Percentiles rank a stretch among this genome's conserved stretches.
phyloP scores from a whole-genome alignment of 495 filamentous ascomycete species.

The Penicillium bialowiezense region DNA sequence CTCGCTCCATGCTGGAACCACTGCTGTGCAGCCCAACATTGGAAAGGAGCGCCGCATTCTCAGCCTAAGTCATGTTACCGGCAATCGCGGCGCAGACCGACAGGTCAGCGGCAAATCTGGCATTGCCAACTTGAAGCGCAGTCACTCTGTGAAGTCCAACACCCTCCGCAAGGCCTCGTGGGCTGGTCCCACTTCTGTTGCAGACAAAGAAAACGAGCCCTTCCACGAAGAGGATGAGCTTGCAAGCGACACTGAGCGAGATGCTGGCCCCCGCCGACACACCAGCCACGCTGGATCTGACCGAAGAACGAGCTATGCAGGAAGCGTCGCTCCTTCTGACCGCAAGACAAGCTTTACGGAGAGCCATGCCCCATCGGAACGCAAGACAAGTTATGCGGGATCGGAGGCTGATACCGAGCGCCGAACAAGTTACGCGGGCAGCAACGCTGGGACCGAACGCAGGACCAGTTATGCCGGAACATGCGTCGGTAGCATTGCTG shows the following conservation, averaged over 20 bases:
- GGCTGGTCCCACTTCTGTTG: slow-evolving; percentile 51
- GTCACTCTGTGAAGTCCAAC: slow-evolving; percentile 68
- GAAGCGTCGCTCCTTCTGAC: slow-evolving; percentile 45
- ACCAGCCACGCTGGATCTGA: slow-evolving; percentile 39
- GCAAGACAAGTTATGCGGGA: slow-evolving; percentile 6
- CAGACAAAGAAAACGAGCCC: slow-evolving; percentile 62
- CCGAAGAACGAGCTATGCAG: slow-evolving; percentile 37
- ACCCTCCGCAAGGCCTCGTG: slow-evolving; percentile 71
- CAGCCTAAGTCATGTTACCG: slow-evolving; percentile 81
- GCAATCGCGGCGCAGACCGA: slow-evolving; percentile 65
- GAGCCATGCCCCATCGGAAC: slow-evolving; percentile 14
- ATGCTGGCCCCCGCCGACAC: slow-evolving; percentile 52
- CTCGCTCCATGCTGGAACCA: slow-evolving; percentile 43
- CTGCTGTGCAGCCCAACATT: slow-evolving; percentile 45
- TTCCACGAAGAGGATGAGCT: slow-evolving; percentile 54
- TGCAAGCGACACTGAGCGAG: slow-evolving; percentile 42
- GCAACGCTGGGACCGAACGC: slow-evolving; percentile 48
- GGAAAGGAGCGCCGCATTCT: slow-evolving; percentile 69
- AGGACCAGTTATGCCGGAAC: slow-evolving; percentile 52
- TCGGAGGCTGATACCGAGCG: slow-evolving; percentile 46
- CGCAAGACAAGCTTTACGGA: slow-evolving; percentile 48
- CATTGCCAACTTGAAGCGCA: slow-evolving; percentile 57
- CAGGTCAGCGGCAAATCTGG: slow-evolving; percentile 46
- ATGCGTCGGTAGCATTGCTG: slow-evolving; percentile 46
- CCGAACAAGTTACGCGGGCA: slow-evolving; percentile 45